Evolutionary conservation across 2,329 filamentous ascomycete species (phyloP).

Genomic region (Aspergillus novoparasiticus): DNA sequence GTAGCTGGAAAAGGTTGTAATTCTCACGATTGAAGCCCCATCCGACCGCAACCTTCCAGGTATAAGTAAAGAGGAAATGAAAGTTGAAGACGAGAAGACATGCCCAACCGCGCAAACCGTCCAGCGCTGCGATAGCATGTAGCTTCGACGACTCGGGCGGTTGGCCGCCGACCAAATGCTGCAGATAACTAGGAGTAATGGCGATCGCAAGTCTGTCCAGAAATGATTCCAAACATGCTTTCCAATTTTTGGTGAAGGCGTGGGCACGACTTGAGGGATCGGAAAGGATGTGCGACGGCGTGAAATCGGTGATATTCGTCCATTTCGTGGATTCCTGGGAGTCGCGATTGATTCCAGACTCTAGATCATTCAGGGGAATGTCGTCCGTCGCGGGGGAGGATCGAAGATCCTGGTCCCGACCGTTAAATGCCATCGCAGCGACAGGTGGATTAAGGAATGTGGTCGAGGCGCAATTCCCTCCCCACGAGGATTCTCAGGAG

Average conservation of each 20-base stretch:
- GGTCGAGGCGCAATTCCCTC: slow-evolving; percentile 16
- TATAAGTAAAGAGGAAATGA: slow-evolving; percentile 49
- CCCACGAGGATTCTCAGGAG: neutral
- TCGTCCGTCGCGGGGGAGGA: slow-evolving; percentile 28
- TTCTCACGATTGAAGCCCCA: slow-evolving; percentile 46
- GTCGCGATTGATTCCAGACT: slow-evolving; percentile 21
- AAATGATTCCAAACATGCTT: slow-evolving; percentile 24
- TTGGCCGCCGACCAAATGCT: slow-evolving; percentile 35
- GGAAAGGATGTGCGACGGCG: slow-evolving; percentile 23
- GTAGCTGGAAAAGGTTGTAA: slow-evolving; percentile 44
- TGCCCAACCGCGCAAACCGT: slow-evolving; percentile 48
- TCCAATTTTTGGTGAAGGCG: slow-evolving; percentile 28
- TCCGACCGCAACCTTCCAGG: slow-evolving; percentile 42
- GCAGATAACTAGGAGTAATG: slow-evolving; percentile 41
- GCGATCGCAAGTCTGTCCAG: slow-evolving; percentile 31
- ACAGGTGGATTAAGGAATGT: neutral
- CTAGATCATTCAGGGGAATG: slow-evolving; percentile 34
- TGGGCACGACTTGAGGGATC: slow-evolving; percentile 15
- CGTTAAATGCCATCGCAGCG: slow-evolving; percentile 17
- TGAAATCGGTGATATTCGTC: slow-evolving; percentile 28
- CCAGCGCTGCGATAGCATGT: slow-evolving; percentile 44
- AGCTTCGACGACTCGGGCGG: slow-evolving; percentile 31
- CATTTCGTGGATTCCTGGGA: slow-evolving; percentile 17
- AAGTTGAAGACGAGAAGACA: slow-evolving; percentile 51
- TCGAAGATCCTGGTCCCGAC: slow-evolving; percentile 14